Conservation (phyloP, 2,329 filamentous ascomycete genomes). For the Neonectria hederae region DNA sequence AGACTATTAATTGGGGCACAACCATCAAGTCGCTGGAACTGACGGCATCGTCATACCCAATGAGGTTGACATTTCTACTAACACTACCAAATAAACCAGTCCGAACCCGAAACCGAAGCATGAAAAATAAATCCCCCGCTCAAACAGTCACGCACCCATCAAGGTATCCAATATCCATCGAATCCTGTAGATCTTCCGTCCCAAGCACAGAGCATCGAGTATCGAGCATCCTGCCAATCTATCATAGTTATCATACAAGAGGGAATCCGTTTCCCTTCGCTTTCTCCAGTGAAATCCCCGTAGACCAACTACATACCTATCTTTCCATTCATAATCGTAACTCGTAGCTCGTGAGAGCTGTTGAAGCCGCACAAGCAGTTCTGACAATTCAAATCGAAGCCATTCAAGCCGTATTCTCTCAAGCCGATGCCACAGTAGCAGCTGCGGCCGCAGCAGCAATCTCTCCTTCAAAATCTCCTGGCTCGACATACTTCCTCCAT, state of each 20-base stretch:
- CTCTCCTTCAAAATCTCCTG: constrained; percentile 52
- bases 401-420: neutral
- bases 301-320: neutral
- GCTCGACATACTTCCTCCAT: constrained; percentile 60
- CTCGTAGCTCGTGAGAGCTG: constrained; percentile 21
- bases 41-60: neutral
- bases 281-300: neutral
- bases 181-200: constrained; percentile 18
- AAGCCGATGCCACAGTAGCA: constrained; percentile 9
- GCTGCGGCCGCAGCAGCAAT: constrained; percentile 25
- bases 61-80: constrained; percentile 16
- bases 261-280: neutral
- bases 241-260: constrained; percentile 12
- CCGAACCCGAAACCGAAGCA: neutral
- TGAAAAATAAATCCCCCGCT: neutral
- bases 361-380: neutral
- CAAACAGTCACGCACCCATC: neutral
- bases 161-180: constrained; percentile 11
- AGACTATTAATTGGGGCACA: too few species aligned
- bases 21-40: too few species aligned
- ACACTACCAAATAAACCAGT: neutral
- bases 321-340: constrained; percentile 15
- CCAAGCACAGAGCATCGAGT: neutral
- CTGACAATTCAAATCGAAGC: neutral
- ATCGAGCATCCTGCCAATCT: constrained; percentile 14